Percentiles rank a stretch among this genome's conserved stretches.
Evolutionary conservation across 768 basidiomycete species (phyloP).

Genomic region (Termitomyces sp.): DNA sequence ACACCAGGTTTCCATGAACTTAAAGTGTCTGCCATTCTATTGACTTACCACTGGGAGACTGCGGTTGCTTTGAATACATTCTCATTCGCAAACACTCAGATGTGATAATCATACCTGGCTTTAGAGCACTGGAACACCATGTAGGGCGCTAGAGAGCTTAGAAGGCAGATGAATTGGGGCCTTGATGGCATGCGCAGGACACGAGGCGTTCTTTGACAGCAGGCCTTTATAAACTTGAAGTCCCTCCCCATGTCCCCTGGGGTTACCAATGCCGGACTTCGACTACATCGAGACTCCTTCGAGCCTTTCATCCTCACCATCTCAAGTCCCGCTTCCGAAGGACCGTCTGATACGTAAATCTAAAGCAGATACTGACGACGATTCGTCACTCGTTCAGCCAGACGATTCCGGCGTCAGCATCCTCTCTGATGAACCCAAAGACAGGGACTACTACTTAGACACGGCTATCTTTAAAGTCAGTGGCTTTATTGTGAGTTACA

Average conservation of each 20-base stretch:
- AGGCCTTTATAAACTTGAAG: background rate
- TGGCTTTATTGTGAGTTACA: background rate
- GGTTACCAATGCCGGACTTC: background rate
- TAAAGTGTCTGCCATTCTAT: too few relatives aligned
- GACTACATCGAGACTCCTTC: too few relatives aligned
- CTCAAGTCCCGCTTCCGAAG: background rate
- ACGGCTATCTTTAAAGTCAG: background rate
- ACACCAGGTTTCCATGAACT: background rate
- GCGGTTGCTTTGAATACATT: background rate
- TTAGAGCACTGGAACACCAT: background rate
- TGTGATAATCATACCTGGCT: background rate
- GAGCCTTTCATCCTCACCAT: background rate
- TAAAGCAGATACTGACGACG: background rate
- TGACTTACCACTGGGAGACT: too few relatives aligned
- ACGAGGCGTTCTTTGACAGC: background rate
- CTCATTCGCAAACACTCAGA: too few relatives aligned
- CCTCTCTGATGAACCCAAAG: background rate
- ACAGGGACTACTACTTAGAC: background rate
- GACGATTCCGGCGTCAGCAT: background rate
- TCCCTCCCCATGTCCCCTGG: background rate
- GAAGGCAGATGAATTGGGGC: background rate
- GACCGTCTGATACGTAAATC: background rate
- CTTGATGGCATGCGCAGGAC: background rate
- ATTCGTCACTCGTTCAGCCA: background rate
- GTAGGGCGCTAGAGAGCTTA: too few relatives aligned